Evolutionary conservation across 2,329 filamentous ascomycete genomes (phyloP).

Genomic region (Trichoderma aggressivum): DNA sequence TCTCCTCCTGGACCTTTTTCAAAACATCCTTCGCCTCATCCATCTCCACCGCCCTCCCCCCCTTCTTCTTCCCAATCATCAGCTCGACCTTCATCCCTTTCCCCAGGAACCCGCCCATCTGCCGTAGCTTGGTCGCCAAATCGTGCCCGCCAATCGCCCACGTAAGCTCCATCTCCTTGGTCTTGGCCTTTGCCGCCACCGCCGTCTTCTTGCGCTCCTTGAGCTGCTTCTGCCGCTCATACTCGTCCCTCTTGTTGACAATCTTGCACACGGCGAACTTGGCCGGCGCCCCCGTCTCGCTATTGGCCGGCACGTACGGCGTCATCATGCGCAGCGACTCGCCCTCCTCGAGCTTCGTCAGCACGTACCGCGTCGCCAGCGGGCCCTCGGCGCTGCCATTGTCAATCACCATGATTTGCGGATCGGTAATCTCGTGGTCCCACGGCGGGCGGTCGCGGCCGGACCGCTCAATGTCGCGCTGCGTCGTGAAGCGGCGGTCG

Average conservation of each 20-base stretch:
- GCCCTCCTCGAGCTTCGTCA: constrained; percentile 36
- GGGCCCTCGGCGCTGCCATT: constrained; percentile 40
- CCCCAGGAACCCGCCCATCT: constrained; percentile 64
- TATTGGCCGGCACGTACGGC: constrained; percentile 35
- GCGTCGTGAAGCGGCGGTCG: constrained; percentile 37
- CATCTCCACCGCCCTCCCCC: constrained; percentile 52
- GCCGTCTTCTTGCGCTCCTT: constrained; percentile 45
- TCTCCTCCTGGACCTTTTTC: constrained; percentile 33
- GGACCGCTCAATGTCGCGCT: constrained; percentile 32
- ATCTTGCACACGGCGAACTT: constrained; percentile 66
- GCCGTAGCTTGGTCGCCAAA: constrained; percentile 65
- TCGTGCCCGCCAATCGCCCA: constrained; percentile 82
- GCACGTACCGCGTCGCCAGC: constrained; percentile 37
- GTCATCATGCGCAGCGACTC: constrained; percentile 43
- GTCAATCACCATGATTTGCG: constrained; percentile 41
- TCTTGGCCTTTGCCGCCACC: constrained; percentile 39
- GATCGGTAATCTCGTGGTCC: constrained; percentile 45
- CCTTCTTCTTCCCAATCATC: constrained; percentile 63
- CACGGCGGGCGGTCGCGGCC: constrained; percentile 39
- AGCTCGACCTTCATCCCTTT: constrained; percentile 77
- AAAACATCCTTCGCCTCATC: constrained; percentile 62
- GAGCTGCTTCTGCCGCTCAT: constrained; percentile 39
- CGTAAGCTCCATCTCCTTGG: constrained; percentile 83
- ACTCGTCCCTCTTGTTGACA: constrained; percentile 54
- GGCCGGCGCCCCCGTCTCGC: constrained; percentile 23